A percentile compares a stretch with the other conserved stretches of the same genome.
Conservation (phyloP, 176 grass and related monocot species). For the Avena insularis region DNA sequence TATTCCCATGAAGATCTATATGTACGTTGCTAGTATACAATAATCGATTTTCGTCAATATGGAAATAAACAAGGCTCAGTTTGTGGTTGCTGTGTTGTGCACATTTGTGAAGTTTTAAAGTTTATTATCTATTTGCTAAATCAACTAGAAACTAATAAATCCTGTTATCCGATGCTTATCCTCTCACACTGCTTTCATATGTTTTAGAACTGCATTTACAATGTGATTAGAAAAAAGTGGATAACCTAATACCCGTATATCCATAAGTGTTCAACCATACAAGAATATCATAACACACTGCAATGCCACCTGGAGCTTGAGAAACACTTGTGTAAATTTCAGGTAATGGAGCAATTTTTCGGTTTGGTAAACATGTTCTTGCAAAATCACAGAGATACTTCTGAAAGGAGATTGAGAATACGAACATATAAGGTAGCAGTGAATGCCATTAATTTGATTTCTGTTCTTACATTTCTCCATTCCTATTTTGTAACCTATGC, state of each 20-base stretch:
- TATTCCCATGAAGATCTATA: neutral
- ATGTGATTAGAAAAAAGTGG: neutral
- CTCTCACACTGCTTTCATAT: neutral
- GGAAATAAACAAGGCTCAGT: neutral
- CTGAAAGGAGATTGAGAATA: constrained; percentile 90
- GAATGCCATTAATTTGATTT: constrained; percentile 26
- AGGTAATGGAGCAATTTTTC: constrained; percentile 99
- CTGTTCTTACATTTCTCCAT: constrained; percentile 16
- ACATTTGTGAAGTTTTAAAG: neutral
- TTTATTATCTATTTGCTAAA: neutral
- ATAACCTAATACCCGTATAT: neutral
- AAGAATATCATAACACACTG: neutral
- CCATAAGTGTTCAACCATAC: neutral
- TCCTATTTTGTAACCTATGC: constrained; percentile 17
- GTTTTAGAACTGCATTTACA: neutral
- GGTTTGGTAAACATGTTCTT: constrained; percentile 94
- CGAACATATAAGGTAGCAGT: constrained; percentile 87
- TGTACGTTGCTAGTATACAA: neutral
- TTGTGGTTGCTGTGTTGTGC: neutral
- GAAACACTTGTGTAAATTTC: constrained; percentile 38
- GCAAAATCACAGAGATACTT: constrained; percentile 92
- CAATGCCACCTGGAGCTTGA: neutral
- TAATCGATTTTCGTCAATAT: neutral
- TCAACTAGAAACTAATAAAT: neutral
- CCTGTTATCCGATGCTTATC: neutral